A percentile compares a stretch with the other conserved stretches of the same genome.
Conservation (phyloP, 2,329 filamentous ascomycete species). For the Leptographium lundbergii region DNA sequence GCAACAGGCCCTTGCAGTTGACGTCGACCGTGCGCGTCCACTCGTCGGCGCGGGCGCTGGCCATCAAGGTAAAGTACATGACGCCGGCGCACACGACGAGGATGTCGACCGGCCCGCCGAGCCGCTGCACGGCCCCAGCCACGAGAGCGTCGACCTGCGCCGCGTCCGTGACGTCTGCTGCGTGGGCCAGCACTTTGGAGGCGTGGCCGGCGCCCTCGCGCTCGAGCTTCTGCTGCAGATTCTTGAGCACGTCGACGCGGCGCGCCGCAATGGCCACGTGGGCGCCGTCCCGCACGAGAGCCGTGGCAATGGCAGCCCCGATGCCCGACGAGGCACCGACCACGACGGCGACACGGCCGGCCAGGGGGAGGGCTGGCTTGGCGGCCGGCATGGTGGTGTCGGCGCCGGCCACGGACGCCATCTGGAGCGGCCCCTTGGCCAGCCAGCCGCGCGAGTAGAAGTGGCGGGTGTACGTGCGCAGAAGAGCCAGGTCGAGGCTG, state of each 20-base stretch:
- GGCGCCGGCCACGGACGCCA: neutral
- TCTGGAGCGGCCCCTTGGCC: conserved; percentile 18
- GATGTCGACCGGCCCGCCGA: conserved; percentile 59
- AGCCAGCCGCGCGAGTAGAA: conserved; percentile 75
- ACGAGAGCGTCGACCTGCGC: conserved; percentile 56
- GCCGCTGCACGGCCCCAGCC: conserved; percentile 40
- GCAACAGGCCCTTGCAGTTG: conserved; percentile 72
- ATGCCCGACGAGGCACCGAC: conserved; percentile 72
- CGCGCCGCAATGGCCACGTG: conserved; percentile 62
- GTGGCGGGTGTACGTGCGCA: conserved; percentile 67
- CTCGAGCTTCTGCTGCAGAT: conserved; percentile 48
- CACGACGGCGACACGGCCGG: conserved; percentile 60
- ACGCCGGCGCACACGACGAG: conserved; percentile 71
- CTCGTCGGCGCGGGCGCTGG: conserved; percentile 57
- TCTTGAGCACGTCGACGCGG: conserved; percentile 54
- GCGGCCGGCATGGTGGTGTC: neutral
- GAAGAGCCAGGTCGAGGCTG: conserved; percentile 55
- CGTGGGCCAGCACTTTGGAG: conserved; percentile 53
- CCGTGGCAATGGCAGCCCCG: conserved; percentile 58
- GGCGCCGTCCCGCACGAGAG: conserved; percentile 57
- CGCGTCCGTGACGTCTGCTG: conserved; percentile 60
- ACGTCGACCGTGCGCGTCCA: conserved; percentile 77
- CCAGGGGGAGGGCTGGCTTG: conserved; percentile 41
- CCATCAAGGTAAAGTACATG: conserved; percentile 87
- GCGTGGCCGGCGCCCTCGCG: conserved; percentile 20